phyloP scores from a whole-genome alignment of 2,329 filamentous ascomycete genomes.

The Xylogone sp. region DNA sequence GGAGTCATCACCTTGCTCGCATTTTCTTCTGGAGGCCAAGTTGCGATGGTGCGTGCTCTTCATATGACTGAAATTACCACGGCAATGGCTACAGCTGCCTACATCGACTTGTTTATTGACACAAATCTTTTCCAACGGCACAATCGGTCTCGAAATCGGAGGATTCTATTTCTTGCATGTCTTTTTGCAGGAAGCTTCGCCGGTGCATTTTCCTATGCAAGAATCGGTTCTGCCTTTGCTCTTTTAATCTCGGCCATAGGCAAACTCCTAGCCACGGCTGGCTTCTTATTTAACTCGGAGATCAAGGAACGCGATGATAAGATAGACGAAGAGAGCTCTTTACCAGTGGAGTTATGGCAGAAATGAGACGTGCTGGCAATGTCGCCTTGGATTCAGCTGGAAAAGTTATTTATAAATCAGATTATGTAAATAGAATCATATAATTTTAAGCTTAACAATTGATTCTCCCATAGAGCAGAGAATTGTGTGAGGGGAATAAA shows the following conservation, averaged over 20 bases:
- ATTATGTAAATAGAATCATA: too few relatives aligned
- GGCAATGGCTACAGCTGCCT: constrained; percentile 62
- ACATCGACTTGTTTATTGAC: constrained; percentile 57
- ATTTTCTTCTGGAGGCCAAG: constrained; percentile 53
- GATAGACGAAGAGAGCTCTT: too few relatives aligned
- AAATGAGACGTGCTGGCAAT: too few relatives aligned
- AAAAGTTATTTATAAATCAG: too few relatives aligned
- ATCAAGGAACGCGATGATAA: neutral
- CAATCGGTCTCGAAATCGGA: constrained; percentile 48
- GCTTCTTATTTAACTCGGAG: neutral
- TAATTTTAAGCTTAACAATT: too few relatives aligned
- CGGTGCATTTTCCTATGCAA: constrained; percentile 46
- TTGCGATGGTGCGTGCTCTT: constrained; percentile 52
- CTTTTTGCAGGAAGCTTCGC: constrained; percentile 46
- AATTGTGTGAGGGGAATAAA: too few relatives aligned
- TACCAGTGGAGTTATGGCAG: too few relatives aligned
- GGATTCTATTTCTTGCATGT: constrained; percentile 44
- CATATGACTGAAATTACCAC: constrained; percentile 59
- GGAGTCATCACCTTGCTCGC: constrained; percentile 48
- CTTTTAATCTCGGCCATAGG: constrained; percentile 41
- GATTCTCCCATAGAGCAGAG: too few relatives aligned
- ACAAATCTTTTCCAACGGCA: constrained; percentile 39
- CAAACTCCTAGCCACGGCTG: constrained; percentile 40
- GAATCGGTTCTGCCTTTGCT: constrained; percentile 38
- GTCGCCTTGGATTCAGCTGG: too few relatives aligned